Percentiles rank a stretch among this genome's conserved stretches.
These are phyloP conservation scores for Amylocarpus encephaloides DNA, from an alignment of 2,329 filamentous ascomycete species.

Conservation along the genomic window DNA sequence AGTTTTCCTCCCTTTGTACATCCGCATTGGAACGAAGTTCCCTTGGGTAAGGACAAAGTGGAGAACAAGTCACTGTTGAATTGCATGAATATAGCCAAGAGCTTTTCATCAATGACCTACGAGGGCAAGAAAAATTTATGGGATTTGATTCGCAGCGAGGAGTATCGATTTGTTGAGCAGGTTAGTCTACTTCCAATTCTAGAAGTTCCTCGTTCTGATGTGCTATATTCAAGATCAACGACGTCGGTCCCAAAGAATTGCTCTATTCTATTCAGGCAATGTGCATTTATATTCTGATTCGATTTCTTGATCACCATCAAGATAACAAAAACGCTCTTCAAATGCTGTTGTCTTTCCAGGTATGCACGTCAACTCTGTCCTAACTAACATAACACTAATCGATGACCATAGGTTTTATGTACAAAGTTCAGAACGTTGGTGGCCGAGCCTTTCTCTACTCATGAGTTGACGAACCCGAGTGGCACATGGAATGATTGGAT, in stretches of 20 bases:
- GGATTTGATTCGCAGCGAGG: conserved; percentile 16
- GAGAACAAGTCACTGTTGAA: conserved; percentile 13
- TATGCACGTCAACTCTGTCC: neutral
- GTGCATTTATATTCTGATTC: conserved; percentile 10
- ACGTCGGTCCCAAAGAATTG: neutral
- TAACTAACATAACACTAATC: neutral
- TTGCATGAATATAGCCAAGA: conserved; percentile 25
- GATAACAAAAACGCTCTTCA: neutral
- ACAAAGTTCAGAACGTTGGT: neutral
- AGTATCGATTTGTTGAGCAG: conserved; percentile 1
- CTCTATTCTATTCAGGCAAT: conserved; percentile 3
- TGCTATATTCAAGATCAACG: neutral
- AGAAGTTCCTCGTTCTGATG: neutral
- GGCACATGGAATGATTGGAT: conserved; percentile 14
- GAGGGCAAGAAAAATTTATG: conserved; percentile 19
- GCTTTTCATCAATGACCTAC: conserved; percentile 17
- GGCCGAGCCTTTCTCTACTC: neutral
- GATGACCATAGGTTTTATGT: conserved; percentile 4
- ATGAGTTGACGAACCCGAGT: conserved; percentile 1
- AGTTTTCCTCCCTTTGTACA: conserved; percentile 26
- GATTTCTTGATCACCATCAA: conserved; percentile 3
- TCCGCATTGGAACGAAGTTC: conserved; percentile 6
- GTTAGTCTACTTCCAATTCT: neutral
- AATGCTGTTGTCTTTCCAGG: conserved; percentile 2
- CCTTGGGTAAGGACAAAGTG: neutral